phyloP scores from a whole-genome alignment of 768 basidiomycete genomes.

The Boletus rubropictus region DNA sequence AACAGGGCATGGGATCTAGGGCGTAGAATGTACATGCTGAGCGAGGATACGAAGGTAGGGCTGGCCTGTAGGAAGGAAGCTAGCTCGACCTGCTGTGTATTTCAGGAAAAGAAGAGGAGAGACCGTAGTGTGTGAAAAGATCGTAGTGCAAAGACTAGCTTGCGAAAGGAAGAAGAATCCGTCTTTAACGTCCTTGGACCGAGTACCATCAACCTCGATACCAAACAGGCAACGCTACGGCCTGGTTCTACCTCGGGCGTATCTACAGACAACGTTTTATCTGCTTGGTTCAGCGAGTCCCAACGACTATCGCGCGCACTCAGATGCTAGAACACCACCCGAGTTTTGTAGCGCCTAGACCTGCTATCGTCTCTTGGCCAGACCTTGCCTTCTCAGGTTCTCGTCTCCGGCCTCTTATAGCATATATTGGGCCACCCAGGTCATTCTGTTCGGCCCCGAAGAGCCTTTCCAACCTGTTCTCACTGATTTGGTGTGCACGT shows the following conservation, averaged over 20 bases:
- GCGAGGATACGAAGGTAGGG: neutral
- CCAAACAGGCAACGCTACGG: too few relatives aligned
- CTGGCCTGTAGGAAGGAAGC: neutral
- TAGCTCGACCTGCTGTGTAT: constrained; percentile 4
- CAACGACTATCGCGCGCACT: too few relatives aligned
- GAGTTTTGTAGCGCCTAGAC: too few relatives aligned
- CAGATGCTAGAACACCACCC: too few relatives aligned
- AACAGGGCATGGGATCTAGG: neutral
- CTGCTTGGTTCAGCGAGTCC: too few relatives aligned
- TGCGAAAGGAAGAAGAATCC: neutral
- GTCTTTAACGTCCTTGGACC: neutral
- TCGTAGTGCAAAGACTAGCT: constrained; percentile 3
- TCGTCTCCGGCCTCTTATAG: too few relatives aligned
- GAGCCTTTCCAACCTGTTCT: neutral
- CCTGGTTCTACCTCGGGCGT: too few relatives aligned
- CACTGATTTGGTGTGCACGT: neutral
- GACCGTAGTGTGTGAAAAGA: neutral
- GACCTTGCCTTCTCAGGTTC: too few relatives aligned
- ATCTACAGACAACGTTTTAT: too few relatives aligned
- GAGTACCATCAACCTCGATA: neutral
- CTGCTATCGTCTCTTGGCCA: too few relatives aligned
- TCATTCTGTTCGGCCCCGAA: too few relatives aligned
- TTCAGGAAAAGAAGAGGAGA: neutral
- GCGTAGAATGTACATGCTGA: constrained; percentile 1
- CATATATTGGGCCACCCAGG: too few relatives aligned